A percentile compares a stretch with the other conserved stretches of the same genome.
These are phyloP conservation scores for Nannochloris sp. DNA, from an alignment of 139 green algal genomes.

Conservation along the genomic window DNA sequence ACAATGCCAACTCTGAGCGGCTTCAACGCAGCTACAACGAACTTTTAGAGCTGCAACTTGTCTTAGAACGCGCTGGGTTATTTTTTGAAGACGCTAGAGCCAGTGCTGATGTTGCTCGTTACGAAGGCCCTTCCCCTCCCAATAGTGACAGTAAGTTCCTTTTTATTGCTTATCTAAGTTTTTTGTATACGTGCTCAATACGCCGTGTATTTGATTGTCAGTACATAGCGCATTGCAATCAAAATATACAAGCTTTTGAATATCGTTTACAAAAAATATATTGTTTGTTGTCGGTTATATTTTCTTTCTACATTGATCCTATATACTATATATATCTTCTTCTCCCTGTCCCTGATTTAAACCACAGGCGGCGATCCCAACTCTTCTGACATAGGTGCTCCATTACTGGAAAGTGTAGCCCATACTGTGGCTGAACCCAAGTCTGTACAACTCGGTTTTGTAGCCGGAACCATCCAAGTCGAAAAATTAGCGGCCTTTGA, in stretches of 20 bases:
- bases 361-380: slow-evolving; percentile 4
- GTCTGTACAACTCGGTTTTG: slow-evolving; percentile 79
- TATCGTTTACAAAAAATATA: no score
- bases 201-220: no score
- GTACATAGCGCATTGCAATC: no score
- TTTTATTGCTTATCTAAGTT: background rate
- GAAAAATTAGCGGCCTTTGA: slow-evolving; percentile 86
- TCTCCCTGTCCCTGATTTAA: no score
- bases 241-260: no score
- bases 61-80: slow-evolving; percentile 83
- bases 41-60: slow-evolving; percentile 89
- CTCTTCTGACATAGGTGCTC: slow-evolving; percentile 40
- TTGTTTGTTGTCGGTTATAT: no score
- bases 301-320: no score
- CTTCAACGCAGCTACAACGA: slow-evolving; percentile 75
- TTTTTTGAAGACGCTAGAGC: slow-evolving; percentile 82
- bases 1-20: slow-evolving; percentile 87
- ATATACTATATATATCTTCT: no score
- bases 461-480: slow-evolving; percentile 76
- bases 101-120: slow-evolving; percentile 6
- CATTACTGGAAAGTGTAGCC: slow-evolving; percentile 32
- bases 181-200: no score
- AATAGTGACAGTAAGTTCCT: background rate
- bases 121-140: background rate
- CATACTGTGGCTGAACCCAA: slow-evolving; percentile 39